Evolutionary conservation across 2,329 filamentous ascomycete species (phyloP).

Genomic region (Podosphaera fusca): DNA sequence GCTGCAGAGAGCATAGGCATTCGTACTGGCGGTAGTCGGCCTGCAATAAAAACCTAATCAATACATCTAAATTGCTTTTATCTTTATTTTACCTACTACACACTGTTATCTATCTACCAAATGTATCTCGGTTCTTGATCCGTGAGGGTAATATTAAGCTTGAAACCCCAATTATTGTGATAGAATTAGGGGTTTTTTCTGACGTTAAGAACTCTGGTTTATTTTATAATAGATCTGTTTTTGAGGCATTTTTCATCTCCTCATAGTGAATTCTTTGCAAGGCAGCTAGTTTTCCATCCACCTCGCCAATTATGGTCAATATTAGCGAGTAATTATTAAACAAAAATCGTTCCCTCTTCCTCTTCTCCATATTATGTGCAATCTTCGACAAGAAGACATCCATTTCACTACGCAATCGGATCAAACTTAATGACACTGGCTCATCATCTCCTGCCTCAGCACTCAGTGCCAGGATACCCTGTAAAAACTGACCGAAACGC

Average conservation of each 20-base stretch:
- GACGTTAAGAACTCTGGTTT: neutral
- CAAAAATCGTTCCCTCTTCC: constrained; percentile 69
- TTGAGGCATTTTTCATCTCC: constrained; percentile 33
- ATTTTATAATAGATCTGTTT: constrained; percentile 18
- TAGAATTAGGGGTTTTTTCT: neutral
- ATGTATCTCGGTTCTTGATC: too few relatives aligned
- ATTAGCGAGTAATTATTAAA: constrained; percentile 93
- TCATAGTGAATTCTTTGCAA: constrained; percentile 63
- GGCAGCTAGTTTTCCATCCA: constrained; percentile 44
- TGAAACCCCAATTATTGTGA: neutral
- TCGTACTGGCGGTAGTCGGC: too few relatives aligned
- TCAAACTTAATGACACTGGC: constrained; percentile 62
- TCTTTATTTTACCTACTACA: too few relatives aligned
- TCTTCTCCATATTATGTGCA: constrained; percentile 52
- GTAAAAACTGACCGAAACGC: constrained; percentile 79
- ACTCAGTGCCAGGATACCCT: constrained; percentile 63
- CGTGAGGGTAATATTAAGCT: neutral
- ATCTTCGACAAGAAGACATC: constrained; percentile 63
- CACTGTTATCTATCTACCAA: too few relatives aligned
- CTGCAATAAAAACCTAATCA: too few relatives aligned
- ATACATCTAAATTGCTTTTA: too few relatives aligned
- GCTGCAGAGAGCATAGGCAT: too few relatives aligned
- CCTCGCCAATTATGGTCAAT: constrained; percentile 72
- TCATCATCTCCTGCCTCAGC: constrained; percentile 88
- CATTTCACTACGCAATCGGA: constrained; percentile 55